phyloP scores from a whole-genome alignment of 1,284 basidiomycete genomes.

The Pholiota adiposa region DNA sequence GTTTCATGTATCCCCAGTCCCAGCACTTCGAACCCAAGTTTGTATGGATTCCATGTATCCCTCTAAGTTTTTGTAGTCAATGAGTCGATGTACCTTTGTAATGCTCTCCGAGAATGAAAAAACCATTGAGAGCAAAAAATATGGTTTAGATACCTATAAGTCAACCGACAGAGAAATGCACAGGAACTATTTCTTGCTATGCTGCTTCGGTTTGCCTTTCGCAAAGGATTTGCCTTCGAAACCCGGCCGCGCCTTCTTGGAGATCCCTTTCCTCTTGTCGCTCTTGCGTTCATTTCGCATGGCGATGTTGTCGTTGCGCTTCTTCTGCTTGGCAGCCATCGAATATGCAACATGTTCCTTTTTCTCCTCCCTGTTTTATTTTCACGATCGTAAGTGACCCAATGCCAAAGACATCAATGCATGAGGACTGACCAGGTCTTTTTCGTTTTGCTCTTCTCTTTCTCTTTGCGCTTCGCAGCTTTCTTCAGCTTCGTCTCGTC shows the following conservation, averaged over 20 bases:
- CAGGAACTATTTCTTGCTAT: slow-evolving; percentile 27
- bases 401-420: slow-evolving; percentile 4
- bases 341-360: slow-evolving; percentile 75
- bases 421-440: slow-evolving; percentile 72
- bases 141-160: not conserved
- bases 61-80: no score
- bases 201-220: slow-evolving; percentile 49
- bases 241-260: slow-evolving; percentile 74
- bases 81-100: no score
- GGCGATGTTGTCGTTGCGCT: slow-evolving; percentile 87
- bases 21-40: no score
- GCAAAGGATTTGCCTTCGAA: slow-evolving; percentile 83
- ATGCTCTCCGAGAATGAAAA: no score
- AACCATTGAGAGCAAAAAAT: not conserved
- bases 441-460: slow-evolving; percentile 82
- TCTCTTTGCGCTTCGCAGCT: slow-evolving; percentile 88
- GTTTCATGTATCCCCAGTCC: no score
- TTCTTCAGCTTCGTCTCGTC: slow-evolving; percentile 85
- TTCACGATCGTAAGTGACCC: not conserved
- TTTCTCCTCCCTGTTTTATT: slow-evolving; percentile 75
- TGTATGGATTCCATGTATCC: no score
- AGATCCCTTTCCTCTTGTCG: slow-evolving; percentile 71
- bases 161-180: not conserved
- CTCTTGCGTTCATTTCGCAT: slow-evolving; percentile 77
- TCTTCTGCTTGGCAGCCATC: slow-evolving; percentile 86